These are phyloP conservation scores for Pseudozyma sp. DNA, from an alignment of 1,284 basidiomycete genomes.

Conservation along the genomic window DNA sequence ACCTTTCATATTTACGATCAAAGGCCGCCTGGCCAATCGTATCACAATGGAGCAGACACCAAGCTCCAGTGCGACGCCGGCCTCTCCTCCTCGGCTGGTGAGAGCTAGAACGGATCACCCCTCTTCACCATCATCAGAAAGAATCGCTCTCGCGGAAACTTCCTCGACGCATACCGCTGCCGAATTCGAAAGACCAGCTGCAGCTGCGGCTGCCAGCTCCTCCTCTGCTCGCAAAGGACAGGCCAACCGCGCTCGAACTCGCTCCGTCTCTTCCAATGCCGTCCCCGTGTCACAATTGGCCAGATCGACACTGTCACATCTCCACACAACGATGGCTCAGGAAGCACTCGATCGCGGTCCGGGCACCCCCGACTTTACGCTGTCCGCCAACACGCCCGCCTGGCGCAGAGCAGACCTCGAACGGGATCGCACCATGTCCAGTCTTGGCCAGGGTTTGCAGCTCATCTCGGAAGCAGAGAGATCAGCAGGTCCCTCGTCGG, in stretches of 20 bases:
- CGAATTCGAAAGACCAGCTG: constrained; percentile 6
- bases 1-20: not conserved
- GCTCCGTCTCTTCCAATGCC: constrained; percentile 46
- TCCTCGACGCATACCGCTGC: not conserved
- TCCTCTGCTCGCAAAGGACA: constrained; percentile 35
- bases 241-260: constrained; percentile 27
- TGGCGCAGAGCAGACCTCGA: constrained; percentile 42
- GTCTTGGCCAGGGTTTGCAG: constrained; percentile 46
- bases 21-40: not conserved
- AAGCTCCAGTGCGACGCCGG: constrained; percentile 1
- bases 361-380: constrained; percentile 53
- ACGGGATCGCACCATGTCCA: constrained; percentile 39
- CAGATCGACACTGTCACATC: constrained; percentile 22
- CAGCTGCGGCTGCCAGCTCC: constrained; percentile 21
- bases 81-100: constrained; percentile 30
- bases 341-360: constrained; percentile 43
- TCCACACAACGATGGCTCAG: constrained; percentile 7
- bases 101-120: constrained; percentile 25
- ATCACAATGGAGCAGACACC: not conserved
- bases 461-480: constrained; percentile 36
- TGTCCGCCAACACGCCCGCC: constrained; percentile 29
- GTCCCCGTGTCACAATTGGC: constrained; percentile 33
- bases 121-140: not conserved
- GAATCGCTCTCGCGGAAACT: not conserved
- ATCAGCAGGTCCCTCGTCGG: constrained; percentile 15